These are phyloP conservation scores for Durio zibethinus DNA, from an alignment of 345 rosid species.

Conservation along the genomic window DNA sequence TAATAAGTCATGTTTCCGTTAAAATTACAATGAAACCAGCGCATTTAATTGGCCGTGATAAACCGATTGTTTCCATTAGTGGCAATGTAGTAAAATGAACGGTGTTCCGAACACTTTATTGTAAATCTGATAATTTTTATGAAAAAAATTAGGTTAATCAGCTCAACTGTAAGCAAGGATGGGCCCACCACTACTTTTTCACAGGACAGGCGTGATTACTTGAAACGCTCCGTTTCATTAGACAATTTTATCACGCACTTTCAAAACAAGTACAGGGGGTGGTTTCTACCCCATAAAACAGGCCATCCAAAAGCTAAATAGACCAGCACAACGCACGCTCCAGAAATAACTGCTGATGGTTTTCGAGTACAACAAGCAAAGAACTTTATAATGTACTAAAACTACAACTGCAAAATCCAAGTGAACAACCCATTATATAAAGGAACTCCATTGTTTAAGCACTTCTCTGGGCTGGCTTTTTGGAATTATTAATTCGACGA, in stretches of 20 bases:
- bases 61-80: background rate
- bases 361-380: background rate
- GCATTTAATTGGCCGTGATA: background rate
- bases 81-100: slow-evolving; percentile 9
- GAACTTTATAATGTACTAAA: background rate
- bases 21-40: slow-evolving; percentile 27
- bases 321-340: background rate
- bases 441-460: slow-evolving; percentile 2
- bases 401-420: background rate
- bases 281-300: background rate
- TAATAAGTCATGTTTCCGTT: background rate
- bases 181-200: background rate
- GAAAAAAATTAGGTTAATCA: slow-evolving; percentile 15
- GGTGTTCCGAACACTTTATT: background rate
- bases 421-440: background rate
- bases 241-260: background rate
- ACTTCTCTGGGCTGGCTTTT: slow-evolving; percentile 24
- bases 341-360: background rate
- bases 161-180: slow-evolving; percentile 6
- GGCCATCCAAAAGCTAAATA: background rate
- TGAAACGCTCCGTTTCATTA: background rate
- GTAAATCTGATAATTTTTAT: background rate
- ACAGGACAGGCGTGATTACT: background rate
- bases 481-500: slow-evolving; percentile 59
- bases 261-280: too few species aligned